Percentiles rank a stretch among this genome's conserved stretches.
These are phyloP conservation scores for Starmerella bombi DNA, from an alignment of 805 yeast genomes.

Conservation along the genomic window DNA sequence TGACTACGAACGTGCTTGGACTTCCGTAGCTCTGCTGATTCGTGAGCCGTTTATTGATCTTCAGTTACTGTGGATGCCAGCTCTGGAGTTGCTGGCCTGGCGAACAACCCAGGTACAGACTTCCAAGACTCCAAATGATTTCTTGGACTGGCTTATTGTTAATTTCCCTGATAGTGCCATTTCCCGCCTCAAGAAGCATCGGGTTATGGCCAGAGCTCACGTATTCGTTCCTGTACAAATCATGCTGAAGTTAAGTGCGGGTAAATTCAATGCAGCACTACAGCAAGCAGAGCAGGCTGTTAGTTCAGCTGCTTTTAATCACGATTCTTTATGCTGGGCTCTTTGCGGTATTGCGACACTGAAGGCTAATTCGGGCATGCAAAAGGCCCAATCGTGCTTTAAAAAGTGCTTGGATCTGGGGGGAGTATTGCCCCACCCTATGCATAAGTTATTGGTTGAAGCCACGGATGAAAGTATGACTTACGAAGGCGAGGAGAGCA, in stretches of 20 bases:
- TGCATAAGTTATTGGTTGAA: background rate
- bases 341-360: conserved; percentile 11
- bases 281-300: conserved; percentile 9
- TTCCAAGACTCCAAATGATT: conserved; percentile 1
- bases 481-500: background rate
- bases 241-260: conserved; percentile 3
- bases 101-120: background rate
- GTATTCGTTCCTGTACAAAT: conserved; percentile 8
- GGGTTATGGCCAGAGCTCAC: conserved; percentile 3
- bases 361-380: background rate
- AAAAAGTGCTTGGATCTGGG: conserved; percentile 15
- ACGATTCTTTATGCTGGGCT: conserved; percentile 15
- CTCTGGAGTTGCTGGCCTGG: conserved; percentile 16
- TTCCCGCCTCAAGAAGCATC: background rate
- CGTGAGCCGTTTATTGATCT: conserved; percentile 8
- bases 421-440: conserved; percentile 11
- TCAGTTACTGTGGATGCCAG: conserved; percentile 15
- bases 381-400: conserved; percentile 5
- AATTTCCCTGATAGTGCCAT: conserved; percentile 9
- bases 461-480: background rate
- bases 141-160: conserved; percentile 17
- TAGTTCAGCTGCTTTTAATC: conserved; percentile 2
- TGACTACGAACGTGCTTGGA: conserved; percentile 14
- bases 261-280: conserved; percentile 7
- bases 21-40: conserved; percentile 8